These are phyloP conservation scores for Ophiostoma montium DNA, from an alignment of 2,329 filamentous ascomycete species.

Conservation along the genomic window DNA sequence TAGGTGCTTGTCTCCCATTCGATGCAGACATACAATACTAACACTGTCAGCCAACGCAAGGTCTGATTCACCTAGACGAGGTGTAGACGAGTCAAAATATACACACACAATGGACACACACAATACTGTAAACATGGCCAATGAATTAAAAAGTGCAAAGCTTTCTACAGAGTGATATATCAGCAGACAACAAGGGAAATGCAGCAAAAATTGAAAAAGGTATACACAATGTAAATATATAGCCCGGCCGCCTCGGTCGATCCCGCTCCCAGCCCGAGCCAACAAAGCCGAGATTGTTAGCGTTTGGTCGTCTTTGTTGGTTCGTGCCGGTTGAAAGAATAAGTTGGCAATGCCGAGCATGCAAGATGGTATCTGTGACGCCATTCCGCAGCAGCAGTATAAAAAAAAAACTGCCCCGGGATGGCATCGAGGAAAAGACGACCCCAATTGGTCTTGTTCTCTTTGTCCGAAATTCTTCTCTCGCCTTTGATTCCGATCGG, in stretches of 20 bases:
- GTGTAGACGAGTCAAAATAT: neutral
- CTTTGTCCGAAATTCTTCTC: neutral
- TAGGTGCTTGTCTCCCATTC: conserved; percentile 29
- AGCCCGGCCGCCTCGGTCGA: conserved; percentile 4
- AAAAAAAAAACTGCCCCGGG: neutral
- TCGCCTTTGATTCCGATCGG: neutral
- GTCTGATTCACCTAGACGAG: conserved; percentile 25
- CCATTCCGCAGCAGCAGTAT: neutral
- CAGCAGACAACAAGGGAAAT: conserved; percentile 11
- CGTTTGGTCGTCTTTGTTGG: neutral
- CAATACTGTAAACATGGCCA: neutral
- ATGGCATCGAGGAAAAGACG: neutral
- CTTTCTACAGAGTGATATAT: conserved; percentile 15
- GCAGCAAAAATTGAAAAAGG: conserved; percentile 7
- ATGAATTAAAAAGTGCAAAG: neutral
- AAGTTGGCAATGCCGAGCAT: neutral
- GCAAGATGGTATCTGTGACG: neutral
- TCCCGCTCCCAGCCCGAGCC: conserved; percentile 5
- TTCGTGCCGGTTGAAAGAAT: neutral
- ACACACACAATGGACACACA: neutral
- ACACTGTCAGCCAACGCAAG: conserved; percentile 41
- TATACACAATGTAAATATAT: conserved; percentile 8
- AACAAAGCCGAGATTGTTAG: neutral
- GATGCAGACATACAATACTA: neutral
- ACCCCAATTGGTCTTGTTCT: neutral